Conservation (phyloP, 106 monocot genomes). For the Vanilla planifolia region DNA sequence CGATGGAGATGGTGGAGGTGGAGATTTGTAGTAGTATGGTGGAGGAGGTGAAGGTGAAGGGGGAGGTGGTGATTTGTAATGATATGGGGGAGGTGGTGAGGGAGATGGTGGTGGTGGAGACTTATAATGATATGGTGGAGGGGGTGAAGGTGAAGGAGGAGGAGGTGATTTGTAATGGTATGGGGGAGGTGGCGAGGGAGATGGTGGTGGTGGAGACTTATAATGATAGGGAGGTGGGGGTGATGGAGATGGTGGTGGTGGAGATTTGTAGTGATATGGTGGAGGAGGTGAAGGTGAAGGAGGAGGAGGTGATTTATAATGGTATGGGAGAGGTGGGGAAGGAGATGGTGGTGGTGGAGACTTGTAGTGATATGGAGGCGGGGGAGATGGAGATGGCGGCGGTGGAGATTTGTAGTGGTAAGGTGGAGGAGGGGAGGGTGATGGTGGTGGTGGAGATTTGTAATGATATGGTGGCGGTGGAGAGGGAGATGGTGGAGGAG, state of each 20-base stretch:
- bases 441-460: not conserved
- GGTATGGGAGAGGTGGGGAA: not conserved
- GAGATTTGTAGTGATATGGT: not conserved
- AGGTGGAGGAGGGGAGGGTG: not conserved
- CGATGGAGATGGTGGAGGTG: not conserved
- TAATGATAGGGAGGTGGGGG: not conserved
- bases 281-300: not conserved
- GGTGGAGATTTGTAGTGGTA: not conserved
- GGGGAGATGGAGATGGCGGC: not conserved
- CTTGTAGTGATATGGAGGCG: not conserved
- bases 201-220: not conserved
- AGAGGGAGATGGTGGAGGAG: not conserved
- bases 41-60: not conserved
- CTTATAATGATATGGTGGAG: not conserved
- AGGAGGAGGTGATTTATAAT: not conserved
- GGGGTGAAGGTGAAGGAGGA: not conserved
- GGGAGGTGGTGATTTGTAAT: not conserved
- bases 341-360: not conserved
- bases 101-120: not conserved
- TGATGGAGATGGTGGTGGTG: not conserved
- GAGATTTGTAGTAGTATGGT: not conserved
- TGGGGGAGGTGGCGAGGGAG: not conserved
- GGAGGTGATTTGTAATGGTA: not conserved
- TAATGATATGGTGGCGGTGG: not conserved
- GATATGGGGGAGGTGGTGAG: not conserved